Percentiles rank a stretch among this genome's conserved stretches.
Conservation (phyloP, 2,329 filamentous ascomycete genomes). For the Canariomyces notabilis region DNA sequence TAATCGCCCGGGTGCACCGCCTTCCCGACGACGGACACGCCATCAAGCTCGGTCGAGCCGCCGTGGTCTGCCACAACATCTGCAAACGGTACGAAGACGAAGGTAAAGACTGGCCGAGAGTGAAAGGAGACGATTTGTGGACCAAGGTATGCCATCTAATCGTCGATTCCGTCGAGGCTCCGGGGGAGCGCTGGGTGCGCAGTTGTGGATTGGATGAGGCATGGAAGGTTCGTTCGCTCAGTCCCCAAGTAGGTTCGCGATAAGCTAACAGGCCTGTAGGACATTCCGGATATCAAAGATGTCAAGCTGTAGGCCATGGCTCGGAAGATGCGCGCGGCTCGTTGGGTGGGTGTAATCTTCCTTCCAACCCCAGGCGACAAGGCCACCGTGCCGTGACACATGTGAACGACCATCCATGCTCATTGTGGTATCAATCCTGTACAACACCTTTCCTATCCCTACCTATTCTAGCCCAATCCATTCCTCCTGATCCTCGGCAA, state of each 20-base stretch:
- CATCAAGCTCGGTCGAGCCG: conserved; percentile 66
- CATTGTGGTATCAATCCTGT: conserved; percentile 20
- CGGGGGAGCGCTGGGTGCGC: conserved; percentile 53
- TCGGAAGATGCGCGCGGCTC: no score
- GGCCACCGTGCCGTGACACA: no score
- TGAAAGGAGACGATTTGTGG: conserved; percentile 57
- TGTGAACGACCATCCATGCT: not conserved
- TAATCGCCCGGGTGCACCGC: conserved; percentile 43
- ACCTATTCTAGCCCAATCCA: conserved; percentile 46
- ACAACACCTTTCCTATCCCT: conserved; percentile 14
- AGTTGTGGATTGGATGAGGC: conserved; percentile 59
- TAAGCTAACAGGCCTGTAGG: conserved; percentile 7
- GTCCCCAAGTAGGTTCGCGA: not conserved
- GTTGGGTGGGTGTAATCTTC: not conserved
- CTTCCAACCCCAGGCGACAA: no score
- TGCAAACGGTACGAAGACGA: conserved; percentile 41
- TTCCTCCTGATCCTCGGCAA: conserved; percentile 37
- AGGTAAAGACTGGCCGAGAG: conserved; percentile 43
- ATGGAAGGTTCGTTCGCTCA: conserved; percentile 45
- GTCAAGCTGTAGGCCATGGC: not conserved
- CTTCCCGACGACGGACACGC: conserved; percentile 75
- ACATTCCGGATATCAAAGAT: conserved; percentile 12
- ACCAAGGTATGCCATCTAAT: conserved; percentile 55
- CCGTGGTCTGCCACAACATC: conserved; percentile 57
- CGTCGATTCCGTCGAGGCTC: conserved; percentile 55